These are phyloP conservation scores for Escovopsis weberi DNA, from an alignment of 2,329 filamentous ascomycete species.

Conservation along the genomic window DNA sequence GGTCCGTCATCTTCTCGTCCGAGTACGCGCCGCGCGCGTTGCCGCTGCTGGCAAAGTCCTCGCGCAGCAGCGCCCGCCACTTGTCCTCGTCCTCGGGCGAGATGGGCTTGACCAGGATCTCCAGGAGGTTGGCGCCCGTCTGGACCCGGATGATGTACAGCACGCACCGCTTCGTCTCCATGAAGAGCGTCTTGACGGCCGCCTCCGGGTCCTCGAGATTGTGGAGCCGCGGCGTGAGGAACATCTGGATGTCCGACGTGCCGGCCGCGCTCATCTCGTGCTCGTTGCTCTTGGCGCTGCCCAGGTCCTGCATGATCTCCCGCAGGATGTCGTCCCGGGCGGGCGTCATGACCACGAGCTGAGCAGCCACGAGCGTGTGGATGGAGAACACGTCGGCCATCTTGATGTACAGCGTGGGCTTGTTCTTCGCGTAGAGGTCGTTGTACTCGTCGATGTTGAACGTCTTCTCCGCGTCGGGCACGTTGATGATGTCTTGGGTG, in stretches of 20 bases:
- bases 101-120: constrained; percentile 87
- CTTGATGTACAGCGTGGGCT: constrained; percentile 98
- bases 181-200: constrained; percentile 82
- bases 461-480: constrained; percentile 74
- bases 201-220: constrained; percentile 87
- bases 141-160: constrained; percentile 97
- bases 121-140: constrained; percentile 78
- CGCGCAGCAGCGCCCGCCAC: constrained; percentile 67
- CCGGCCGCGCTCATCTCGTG: constrained; percentile 79
- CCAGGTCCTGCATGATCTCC: constrained; percentile 84
- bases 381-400: constrained; percentile 96
- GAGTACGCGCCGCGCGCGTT: constrained; percentile 71
- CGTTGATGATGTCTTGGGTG: constrained; percentile 62
- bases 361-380: constrained; percentile 70
- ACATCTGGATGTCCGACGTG: constrained; percentile 80
- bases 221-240: constrained; percentile 76
- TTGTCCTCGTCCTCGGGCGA: constrained; percentile 74
- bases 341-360: constrained; percentile 65
- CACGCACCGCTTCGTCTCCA: constrained; percentile 95
- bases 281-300: constrained; percentile 93
- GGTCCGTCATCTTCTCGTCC: constrained; percentile 76
- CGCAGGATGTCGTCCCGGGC: constrained; percentile 74
- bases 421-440: constrained; percentile 89
- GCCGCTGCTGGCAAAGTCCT: constrained; percentile 57
- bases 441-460: constrained; percentile 99